Conservation (phyloP, 2,329 filamentous ascomycete genomes). For the Fonsecaea multimorphosa region DNA sequence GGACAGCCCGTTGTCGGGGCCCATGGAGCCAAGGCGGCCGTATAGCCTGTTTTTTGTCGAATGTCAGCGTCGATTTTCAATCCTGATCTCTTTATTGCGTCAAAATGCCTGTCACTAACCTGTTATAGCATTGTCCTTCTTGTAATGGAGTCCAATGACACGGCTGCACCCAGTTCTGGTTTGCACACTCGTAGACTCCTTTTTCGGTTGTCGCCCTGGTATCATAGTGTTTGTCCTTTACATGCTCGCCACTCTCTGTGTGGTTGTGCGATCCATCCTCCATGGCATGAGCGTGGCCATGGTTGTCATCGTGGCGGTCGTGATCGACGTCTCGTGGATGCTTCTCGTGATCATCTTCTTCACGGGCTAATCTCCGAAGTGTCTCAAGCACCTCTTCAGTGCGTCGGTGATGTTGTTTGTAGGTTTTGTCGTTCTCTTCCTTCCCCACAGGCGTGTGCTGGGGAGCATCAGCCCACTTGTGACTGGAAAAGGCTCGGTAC, state of each 20-base stretch:
- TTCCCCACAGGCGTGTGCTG: not conserved
- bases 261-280: not conserved
- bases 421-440: not conserved
- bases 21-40: slow-evolving; percentile 25
- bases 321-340: not conserved
- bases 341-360: not conserved
- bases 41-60: slow-evolving; percentile 15
- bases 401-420: not conserved
- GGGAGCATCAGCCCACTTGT: not conserved
- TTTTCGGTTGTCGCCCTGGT: not conserved
- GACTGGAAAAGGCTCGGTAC: not conserved
- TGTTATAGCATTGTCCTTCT: slow-evolving; percentile 27
- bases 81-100: not conserved
- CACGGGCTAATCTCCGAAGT: not conserved
- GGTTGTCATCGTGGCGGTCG: not conserved
- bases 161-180: slow-evolving; percentile 21
- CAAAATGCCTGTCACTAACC: slow-evolving; percentile 13
- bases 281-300: not conserved
- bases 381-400: not conserved
- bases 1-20: slow-evolving; percentile 28
- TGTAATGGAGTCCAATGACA: slow-evolving; percentile 27
- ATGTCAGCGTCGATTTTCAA: not conserved
- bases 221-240: not conserved
- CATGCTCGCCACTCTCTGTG: not conserved
- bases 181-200: slow-evolving; percentile 30